A percentile compares a stretch with the other conserved stretches of the same genome.
These are phyloP conservation scores for Hibiscus tridactylites DNA, from an alignment of 345 rosid genomes.

Conservation along the genomic window DNA sequence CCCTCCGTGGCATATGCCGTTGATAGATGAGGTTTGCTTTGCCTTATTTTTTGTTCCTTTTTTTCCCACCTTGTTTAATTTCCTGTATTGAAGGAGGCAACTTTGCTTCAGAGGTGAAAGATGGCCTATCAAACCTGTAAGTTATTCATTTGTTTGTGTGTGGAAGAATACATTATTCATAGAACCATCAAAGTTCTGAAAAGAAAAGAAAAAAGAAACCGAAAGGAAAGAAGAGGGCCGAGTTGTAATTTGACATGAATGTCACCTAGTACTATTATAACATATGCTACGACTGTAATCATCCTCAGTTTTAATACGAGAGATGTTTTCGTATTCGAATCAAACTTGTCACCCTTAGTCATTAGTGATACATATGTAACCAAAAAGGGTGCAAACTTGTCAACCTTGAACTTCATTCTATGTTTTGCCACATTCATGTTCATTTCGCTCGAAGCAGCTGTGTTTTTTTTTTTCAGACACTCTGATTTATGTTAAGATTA, in stretches of 20 bases:
- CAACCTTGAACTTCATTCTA: neutral
- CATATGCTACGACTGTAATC: slow-evolving; percentile 22
- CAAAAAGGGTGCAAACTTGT: neutral
- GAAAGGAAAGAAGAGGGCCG: slow-evolving; percentile 6
- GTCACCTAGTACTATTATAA: slow-evolving; percentile 19
- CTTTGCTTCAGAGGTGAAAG: slow-evolving; percentile 41
- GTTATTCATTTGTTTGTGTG: slow-evolving; percentile 33
- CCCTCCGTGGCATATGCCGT: slow-evolving; percentile 23
- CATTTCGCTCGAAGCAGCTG: neutral
- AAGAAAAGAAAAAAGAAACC: neutral
- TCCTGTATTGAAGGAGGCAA: slow-evolving; percentile 7
- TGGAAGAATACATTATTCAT: slow-evolving; percentile 4
- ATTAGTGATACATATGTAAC: neutral
- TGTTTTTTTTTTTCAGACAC: neutral
- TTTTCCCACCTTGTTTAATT: slow-evolving; percentile 10
- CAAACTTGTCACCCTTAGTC: neutral
- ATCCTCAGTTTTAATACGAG: slow-evolving; percentile 46
- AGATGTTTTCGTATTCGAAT: slow-evolving; percentile 31
- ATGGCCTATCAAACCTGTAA: slow-evolving; percentile 30
- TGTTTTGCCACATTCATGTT: neutral
- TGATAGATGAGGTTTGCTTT: slow-evolving; percentile 32
- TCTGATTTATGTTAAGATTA: neutral
- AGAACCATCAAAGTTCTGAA: neutral
- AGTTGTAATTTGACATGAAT: slow-evolving; percentile 1
- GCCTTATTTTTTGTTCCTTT: slow-evolving; percentile 6